These are phyloP conservation scores for Cladobotryum mycophilum DNA, from an alignment of 2,329 filamentous ascomycete genomes.

Conservation along the genomic window DNA sequence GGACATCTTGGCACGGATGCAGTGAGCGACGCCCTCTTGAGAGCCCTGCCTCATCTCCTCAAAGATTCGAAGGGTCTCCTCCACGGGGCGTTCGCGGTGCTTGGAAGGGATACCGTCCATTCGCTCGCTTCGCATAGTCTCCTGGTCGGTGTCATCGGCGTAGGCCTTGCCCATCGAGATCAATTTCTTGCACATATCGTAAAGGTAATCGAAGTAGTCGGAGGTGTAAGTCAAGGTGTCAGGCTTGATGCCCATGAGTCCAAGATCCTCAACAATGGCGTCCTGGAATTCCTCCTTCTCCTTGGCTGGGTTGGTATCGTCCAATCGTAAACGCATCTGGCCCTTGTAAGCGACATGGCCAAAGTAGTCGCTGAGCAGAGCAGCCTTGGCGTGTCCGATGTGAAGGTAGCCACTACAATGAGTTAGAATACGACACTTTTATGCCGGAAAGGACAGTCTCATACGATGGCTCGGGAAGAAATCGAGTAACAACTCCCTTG, in stretches of 20 bases:
- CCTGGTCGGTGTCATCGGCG: conserved; percentile 87
- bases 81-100: conserved; percentile 68
- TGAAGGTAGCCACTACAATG: conserved; percentile 68
- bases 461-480: conserved; percentile 87
- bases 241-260: conserved; percentile 84
- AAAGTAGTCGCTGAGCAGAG: conserved; percentile 92
- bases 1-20: conserved; percentile 91
- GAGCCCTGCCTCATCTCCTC: conserved; percentile 89
- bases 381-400: conserved; percentile 92
- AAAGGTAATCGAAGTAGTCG: conserved; percentile 91
- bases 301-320: conserved; percentile 95
- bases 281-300: conserved; percentile 97
- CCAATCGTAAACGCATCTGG: conserved; percentile 84
- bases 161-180: conserved; percentile 87
- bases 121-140: conserved; percentile 79
- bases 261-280: conserved; percentile 84
- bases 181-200: conserved; percentile 75
- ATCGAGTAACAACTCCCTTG: conserved; percentile 84
- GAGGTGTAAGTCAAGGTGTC: conserved; percentile 85
- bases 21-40: conserved; percentile 74
- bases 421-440: conserved; percentile 13
- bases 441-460: conserved; percentile 21
- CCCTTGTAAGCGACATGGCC: conserved; percentile 90
- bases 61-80: conserved; percentile 81
- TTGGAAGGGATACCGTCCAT: conserved; percentile 78